Conservation (phyloP, 495 filamentous ascomycete species). For the Aspergillus sclerotiicarbonarius region DNA sequence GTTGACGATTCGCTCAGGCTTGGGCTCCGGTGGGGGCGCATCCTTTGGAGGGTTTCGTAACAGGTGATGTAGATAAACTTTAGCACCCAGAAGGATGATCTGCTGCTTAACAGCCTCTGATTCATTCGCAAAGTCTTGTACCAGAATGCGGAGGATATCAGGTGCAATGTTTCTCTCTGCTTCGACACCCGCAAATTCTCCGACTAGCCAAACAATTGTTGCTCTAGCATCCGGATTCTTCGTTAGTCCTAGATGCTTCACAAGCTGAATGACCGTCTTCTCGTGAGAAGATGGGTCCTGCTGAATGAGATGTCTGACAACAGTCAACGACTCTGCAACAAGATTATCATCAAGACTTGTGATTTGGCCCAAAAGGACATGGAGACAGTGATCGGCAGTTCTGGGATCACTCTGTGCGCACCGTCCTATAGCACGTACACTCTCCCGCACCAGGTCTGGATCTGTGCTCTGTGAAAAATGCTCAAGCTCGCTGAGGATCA, state of each 20-base stretch:
- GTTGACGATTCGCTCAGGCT: conserved; percentile 27
- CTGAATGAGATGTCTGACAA: conserved; percentile 93
- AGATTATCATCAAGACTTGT: conserved; percentile 80
- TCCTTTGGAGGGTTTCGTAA: conserved; percentile 51
- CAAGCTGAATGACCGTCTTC: conserved; percentile 82
- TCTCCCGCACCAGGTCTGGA: conserved; percentile 76
- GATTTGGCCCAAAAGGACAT: conserved; percentile 78
- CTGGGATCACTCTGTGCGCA: conserved; percentile 76
- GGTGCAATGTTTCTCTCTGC: conserved; percentile 83
- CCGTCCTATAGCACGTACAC: conserved; percentile 86
- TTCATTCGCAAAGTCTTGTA: conserved; percentile 80
- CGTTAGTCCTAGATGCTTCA: conserved; percentile 83
- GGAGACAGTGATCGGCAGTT: conserved; percentile 73
- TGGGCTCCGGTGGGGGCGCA: conserved; percentile 16
- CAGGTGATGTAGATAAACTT: conserved; percentile 88
- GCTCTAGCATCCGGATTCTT: conserved; percentile 83
- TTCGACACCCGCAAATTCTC: conserved; percentile 81
- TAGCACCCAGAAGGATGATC: conserved; percentile 87
- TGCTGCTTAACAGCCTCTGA: conserved; percentile 83
- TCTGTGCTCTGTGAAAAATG: conserved; percentile 82
- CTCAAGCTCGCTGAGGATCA: conserved; percentile 88
- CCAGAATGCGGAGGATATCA: conserved; percentile 86
- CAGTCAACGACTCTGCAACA: conserved; percentile 86
- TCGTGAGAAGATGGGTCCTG: conserved; percentile 75
- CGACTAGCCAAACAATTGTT: conserved; percentile 95